Evolutionary conservation across 192 early-diverging fungal genomes (phyloP).

Genomic region (Backusella tarrabulga): DNA sequence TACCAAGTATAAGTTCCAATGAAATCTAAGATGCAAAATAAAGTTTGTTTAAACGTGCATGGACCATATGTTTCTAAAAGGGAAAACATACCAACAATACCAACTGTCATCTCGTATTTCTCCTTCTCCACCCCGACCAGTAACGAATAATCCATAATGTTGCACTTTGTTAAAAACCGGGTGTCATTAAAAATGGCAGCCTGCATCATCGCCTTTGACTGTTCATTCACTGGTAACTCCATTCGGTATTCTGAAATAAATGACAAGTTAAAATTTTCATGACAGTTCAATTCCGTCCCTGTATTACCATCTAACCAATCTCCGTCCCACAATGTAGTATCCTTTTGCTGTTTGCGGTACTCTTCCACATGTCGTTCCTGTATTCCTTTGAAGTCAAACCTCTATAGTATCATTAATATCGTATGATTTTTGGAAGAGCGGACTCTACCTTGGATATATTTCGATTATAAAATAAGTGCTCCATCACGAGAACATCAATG

Average conservation of each 20-base stretch:
- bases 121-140: conserved; percentile 91
- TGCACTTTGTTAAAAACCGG: conserved; percentile 83
- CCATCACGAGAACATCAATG: conserved; percentile 92
- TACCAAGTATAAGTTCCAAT: conserved; percentile 98
- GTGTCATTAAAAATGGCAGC: conserved; percentile 90
- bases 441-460: conserved; percentile 58
- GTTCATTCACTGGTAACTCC: conserved; percentile 75
- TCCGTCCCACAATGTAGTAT: conserved; percentile 63
- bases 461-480: conserved; percentile 84
- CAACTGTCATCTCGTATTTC: conserved; percentile 83
- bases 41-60: not conserved
- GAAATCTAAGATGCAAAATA: conserved; percentile 60
- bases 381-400: conserved; percentile 79
- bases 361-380: conserved; percentile 56
- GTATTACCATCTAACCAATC: conserved; percentile 68
- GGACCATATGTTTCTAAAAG: not conserved
- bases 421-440: conserved; percentile 43
- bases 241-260: conserved; percentile 42
- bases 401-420: conserved; percentile 34
- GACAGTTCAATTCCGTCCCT: not conserved
- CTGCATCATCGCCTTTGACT: conserved; percentile 80
- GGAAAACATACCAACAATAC: conserved; percentile 70
- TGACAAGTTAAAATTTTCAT: not conserved
- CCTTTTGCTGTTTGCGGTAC: conserved; percentile 33
- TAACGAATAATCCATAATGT: conserved; percentile 98